Evolutionary conservation across 2,329 filamentous ascomycete genomes (phyloP).

Genomic region (Monosporascus sp.): DNA sequence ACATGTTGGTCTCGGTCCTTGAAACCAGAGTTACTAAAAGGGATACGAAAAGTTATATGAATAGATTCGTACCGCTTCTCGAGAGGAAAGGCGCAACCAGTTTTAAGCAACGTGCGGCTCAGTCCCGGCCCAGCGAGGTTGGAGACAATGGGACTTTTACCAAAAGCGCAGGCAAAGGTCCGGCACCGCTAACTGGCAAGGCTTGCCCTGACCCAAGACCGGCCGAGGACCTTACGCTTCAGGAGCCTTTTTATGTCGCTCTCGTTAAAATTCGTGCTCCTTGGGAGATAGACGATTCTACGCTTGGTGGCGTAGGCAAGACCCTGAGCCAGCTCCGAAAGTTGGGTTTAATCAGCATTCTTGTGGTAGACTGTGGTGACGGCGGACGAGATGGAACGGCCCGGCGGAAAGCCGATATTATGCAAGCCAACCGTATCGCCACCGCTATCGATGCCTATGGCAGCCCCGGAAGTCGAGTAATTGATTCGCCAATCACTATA

Average conservation of each 20-base stretch:
- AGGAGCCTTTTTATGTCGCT: constrained; percentile 59
- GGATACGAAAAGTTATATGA: constrained; percentile 86
- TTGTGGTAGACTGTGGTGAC: constrained; percentile 70
- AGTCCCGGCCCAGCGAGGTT: constrained; percentile 17
- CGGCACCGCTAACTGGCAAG: constrained; percentile 1
- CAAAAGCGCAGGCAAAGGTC: constrained; percentile 2
- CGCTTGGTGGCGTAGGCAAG: constrained; percentile 68
- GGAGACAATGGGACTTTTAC: not conserved
- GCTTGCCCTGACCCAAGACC: constrained; percentile 8
- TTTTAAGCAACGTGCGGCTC: constrained; percentile 23
- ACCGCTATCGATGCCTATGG: constrained; percentile 67
- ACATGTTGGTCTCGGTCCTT: constrained; percentile 81
- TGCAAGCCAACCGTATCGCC: constrained; percentile 70
- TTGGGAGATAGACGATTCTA: constrained; percentile 62
- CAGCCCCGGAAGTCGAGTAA: constrained; percentile 60
- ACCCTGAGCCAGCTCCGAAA: constrained; percentile 79
- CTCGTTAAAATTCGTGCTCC: constrained; percentile 78
- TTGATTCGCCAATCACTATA: constrained; percentile 51
- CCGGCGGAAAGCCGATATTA: constrained; percentile 41
- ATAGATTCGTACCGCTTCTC: constrained; percentile 61
- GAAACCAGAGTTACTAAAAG: constrained; percentile 87
- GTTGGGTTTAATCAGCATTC: constrained; percentile 73
- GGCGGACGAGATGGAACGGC: constrained; percentile 23
- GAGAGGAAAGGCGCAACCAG: constrained; percentile 26
- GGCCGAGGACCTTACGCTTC: constrained; percentile 39